These are phyloP conservation scores for Mesostigma viride DNA, from an alignment of 139 green algal species.

Conservation along the genomic window DNA sequence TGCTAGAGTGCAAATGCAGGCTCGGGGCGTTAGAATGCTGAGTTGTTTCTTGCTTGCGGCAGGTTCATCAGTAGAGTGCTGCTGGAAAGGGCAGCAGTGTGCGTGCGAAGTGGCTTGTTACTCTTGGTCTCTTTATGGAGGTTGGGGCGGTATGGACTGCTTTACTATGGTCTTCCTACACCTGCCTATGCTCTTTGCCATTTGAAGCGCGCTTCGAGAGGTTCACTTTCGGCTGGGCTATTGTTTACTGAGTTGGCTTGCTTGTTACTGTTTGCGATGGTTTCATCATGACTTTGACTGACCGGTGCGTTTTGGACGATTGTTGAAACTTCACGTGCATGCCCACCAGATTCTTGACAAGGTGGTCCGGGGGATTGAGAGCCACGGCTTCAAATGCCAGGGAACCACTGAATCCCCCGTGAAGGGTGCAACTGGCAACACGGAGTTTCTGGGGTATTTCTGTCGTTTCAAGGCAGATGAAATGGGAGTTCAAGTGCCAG, in stretches of 20 bases:
- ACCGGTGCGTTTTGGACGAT: background rate
- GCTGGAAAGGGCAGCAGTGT: no score
- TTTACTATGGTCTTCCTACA: no score
- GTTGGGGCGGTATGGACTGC: no score
- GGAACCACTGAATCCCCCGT: slow-evolving; percentile 21
- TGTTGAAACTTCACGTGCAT: background rate
- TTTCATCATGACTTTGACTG: slow-evolving; percentile 8
- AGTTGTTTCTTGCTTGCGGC: no score
- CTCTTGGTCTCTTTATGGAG: no score
- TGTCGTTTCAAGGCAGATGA: no score
- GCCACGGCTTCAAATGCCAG: slow-evolving; percentile 14
- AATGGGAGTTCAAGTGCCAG: no score
- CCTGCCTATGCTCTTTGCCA: background rate
- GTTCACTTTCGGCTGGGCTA: background rate
- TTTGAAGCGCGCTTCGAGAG: background rate
- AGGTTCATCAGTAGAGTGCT: no score
- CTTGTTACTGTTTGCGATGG: background rate
- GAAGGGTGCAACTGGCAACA: slow-evolving; percentile 23
- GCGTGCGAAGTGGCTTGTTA: no score
- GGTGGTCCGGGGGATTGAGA: slow-evolving; percentile 13
- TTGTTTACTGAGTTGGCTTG: background rate
- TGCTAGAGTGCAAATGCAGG: no score
- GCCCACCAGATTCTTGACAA: slow-evolving; percentile 13
- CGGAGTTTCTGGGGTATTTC: slow-evolving; percentile 22
- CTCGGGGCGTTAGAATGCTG: no score